A percentile compares a stretch with the other conserved stretches of the same genome.
Conservation (phyloP, 1,284 basidiomycete genomes). For the Omphalotus olearius region DNA sequence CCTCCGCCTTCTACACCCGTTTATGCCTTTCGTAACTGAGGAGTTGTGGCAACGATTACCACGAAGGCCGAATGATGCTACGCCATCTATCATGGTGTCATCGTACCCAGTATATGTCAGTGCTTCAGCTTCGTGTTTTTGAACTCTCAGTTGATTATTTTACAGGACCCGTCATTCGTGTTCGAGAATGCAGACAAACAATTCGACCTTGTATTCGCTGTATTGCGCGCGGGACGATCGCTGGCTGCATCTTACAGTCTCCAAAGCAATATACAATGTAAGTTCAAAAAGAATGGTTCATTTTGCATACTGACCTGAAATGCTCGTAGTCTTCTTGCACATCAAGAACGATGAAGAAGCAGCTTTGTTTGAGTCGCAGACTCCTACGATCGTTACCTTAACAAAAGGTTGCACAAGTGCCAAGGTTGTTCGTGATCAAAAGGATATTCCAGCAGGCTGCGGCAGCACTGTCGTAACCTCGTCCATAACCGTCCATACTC, state of each 20-base stretch:
- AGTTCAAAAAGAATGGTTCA: constrained; percentile 20
- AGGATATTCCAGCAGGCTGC: constrained; percentile 83
- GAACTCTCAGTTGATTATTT: neutral
- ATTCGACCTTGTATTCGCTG: constrained; percentile 86
- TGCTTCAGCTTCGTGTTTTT: constrained; percentile 14
- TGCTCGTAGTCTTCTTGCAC: constrained; percentile 74
- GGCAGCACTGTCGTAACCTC: constrained; percentile 80
- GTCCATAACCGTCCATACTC: constrained; percentile 74
- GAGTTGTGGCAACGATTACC: constrained; percentile 98
- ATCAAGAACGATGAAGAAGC: constrained; percentile 62
- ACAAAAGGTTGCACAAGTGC: constrained; percentile 87
- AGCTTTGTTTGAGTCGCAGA: constrained; percentile 66
- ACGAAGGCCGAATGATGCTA: constrained; percentile 75
- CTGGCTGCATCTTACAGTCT: constrained; percentile 91
- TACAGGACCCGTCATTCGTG: constrained; percentile 58
- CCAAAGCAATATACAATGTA: constrained; percentile 83
- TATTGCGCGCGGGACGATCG: constrained; percentile 79
- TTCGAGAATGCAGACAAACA: constrained; percentile 76
- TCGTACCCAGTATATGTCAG: constrained; percentile 78
- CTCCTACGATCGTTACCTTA: constrained; percentile 74
- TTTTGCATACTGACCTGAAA: constrained; percentile 8
- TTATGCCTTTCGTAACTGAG: constrained; percentile 99
- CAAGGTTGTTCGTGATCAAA: constrained; percentile 50
- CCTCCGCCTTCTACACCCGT: constrained; percentile 88
- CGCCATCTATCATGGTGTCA: constrained; percentile 87